These are phyloP conservation scores for Solanum dulcamara DNA, from an alignment of 257 asterid species.

Conservation along the genomic window DNA sequence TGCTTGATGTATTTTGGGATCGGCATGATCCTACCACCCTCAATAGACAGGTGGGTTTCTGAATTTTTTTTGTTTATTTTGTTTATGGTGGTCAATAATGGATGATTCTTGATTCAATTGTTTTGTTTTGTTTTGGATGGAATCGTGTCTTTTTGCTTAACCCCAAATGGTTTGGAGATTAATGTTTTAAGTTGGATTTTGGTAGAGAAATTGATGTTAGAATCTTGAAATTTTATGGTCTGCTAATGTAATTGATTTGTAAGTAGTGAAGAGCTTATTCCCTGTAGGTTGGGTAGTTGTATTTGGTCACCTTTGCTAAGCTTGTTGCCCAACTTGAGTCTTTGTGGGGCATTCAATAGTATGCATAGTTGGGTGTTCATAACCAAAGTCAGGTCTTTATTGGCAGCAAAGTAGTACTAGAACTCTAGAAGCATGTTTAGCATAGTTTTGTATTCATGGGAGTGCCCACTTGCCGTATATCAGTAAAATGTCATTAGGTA, in stretches of 20 bases:
- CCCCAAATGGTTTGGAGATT: not conserved
- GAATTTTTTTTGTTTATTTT: not conserved
- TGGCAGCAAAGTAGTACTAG: not conserved
- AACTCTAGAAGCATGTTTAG: not conserved
- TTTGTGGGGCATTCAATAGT: not conserved
- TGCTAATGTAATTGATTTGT: not conserved
- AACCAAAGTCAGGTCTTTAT: not conserved
- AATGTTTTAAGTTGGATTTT: not conserved
- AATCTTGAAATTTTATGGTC: not conserved
- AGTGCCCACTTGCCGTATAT: not conserved
- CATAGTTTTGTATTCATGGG: not conserved
- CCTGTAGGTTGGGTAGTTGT: not conserved
- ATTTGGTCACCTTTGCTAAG: not conserved
- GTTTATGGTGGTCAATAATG: not conserved
- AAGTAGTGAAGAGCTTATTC: not conserved
- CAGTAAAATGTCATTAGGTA: not conserved
- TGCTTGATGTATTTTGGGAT: slow-evolving; percentile 84
- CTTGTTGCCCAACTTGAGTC: not conserved
- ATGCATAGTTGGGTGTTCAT: not conserved
- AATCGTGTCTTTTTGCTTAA: not conserved
- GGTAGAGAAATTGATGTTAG: not conserved
- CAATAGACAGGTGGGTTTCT: slow-evolving; percentile 64
- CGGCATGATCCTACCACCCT: slow-evolving; percentile 94
- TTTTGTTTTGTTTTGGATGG: not conserved
- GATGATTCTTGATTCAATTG: not conserved